Evolutionary conservation across 176 grass and related monocot genomes (phyloP), one percentile per base, ranked within the genome.

Genomic region (Aegilops longissima): DNA sequence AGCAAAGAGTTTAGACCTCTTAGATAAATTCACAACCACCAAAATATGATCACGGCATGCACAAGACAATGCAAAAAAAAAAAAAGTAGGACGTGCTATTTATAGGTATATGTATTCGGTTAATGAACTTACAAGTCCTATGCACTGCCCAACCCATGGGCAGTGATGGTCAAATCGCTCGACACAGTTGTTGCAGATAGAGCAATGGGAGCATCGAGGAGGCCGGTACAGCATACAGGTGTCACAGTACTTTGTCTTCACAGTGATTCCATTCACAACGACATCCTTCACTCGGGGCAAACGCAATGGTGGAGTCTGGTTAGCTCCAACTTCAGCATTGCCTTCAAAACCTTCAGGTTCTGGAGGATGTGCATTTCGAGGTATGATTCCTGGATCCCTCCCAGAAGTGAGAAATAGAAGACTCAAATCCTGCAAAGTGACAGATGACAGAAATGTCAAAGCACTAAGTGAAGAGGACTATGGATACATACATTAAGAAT

Each of bases 81-180:
- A 54, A 16, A 62, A 5, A 42, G 38, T 20, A 83, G 6, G 9
- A 3, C 13, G 47, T 23, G 63, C 4, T 88, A 77, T 71, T 49
- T 10, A 85, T 29, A 20, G 6, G 83, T 54, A 61, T 5, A 38
- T n/a, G 31, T 71, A 33, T 65, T 63, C 3, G 63, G 34, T 56
- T 83, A 40, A 84, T 87, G 81, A 89, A 93, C 90, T 95, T 89
- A 97, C 95, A 73, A 93, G 87, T 89, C 95, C 95, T 81, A 97
- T 93, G 90, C 95, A 97, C 84, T 97, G 95, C 76, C 95, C 95
- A 13, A 97, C 95, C 95, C 95, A 97, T 71, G 95, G 95, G 79
- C 95, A 97, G 81, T 97, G 93, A 90, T 97, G 95, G 79, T 97
- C 95, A 70, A 97, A 97, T 20, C 95, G 86, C 87, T 97, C 95